Evolutionary conservation across 2,329 filamentous ascomycete species (phyloP).

Genomic region (Nemania sp.): DNA sequence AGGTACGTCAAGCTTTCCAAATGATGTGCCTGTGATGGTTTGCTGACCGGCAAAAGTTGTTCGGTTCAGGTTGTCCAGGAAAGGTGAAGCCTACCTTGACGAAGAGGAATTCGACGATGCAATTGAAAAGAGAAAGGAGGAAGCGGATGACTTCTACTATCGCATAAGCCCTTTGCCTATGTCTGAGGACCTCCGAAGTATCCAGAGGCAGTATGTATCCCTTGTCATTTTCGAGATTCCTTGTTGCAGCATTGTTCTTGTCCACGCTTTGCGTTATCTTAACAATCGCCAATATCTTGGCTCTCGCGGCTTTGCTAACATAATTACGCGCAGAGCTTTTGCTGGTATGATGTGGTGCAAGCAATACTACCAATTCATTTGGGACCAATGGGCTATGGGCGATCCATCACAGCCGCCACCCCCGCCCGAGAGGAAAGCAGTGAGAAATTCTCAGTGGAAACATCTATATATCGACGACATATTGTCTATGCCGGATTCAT

Average conservation of each 20-base stretch:
- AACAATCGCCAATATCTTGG: no score
- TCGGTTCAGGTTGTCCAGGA: constrained; percentile 83
- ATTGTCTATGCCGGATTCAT: constrained; percentile 95
- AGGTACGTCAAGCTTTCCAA: constrained; percentile 61
- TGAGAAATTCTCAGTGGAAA: constrained; percentile 90
- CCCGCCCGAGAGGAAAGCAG: constrained; percentile 73
- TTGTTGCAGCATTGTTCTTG: not conserved
- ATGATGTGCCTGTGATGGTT: not conserved
- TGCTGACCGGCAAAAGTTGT: constrained; percentile 61
- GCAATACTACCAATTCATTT: constrained; percentile 94
- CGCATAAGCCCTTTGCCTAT: constrained; percentile 91
- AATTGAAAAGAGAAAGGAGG: constrained; percentile 81
- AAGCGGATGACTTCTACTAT: constrained; percentile 96
- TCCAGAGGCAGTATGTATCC: constrained; percentile 70
- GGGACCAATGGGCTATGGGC: constrained; percentile 97
- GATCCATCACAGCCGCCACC: constrained; percentile 88
- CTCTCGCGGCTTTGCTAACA: not conserved
- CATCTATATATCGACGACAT: constrained; percentile 96
- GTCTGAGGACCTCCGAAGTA: constrained; percentile 89
- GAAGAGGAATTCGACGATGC: constrained; percentile 92
- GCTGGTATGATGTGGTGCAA: constrained; percentile 99
- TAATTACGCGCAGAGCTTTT: constrained; percentile 59
- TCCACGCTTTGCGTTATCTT: no score
- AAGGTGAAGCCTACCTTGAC: constrained; percentile 77
- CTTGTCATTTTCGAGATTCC: not conserved